Evolutionary conservation across 108 stramenopile genomes (phyloP).

Genomic region (Nitzschia sp.): DNA sequence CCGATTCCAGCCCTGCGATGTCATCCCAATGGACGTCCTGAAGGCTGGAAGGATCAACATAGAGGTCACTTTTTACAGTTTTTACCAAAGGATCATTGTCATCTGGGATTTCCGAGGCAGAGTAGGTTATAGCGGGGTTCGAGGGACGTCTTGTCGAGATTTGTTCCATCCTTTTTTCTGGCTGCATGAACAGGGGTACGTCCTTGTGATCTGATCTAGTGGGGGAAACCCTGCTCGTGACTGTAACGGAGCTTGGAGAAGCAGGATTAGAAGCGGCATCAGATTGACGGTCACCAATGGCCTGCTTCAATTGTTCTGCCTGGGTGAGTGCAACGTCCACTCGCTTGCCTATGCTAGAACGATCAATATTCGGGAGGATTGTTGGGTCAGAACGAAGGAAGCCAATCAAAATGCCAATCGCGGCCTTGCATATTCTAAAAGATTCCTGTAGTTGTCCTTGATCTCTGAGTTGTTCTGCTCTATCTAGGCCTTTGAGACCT

Average conservation of each 20-base stretch:
- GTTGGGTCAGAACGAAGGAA: conserved; percentile 30
- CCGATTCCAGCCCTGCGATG: conserved; percentile 75
- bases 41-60: conserved; percentile 49
- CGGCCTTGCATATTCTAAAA: conserved; percentile 37
- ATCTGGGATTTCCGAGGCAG: not conserved
- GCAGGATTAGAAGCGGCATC: not conserved
- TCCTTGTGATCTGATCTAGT: not conserved
- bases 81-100: conserved; percentile 50
- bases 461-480: conserved; percentile 36
- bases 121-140: no score
- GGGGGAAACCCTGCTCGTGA: not conserved
- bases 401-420: conserved; percentile 40
- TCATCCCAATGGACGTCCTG: conserved; percentile 50
- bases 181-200: no score
- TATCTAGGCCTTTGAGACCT: conserved; percentile 40
- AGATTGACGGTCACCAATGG: not conserved
- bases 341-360: conserved; percentile 25
- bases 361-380: conserved; percentile 5
- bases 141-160: no score
- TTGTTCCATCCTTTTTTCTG: no score
- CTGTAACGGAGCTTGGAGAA: not conserved
- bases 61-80: conserved; percentile 53
- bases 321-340: conserved; percentile 40
- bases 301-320: conserved; percentile 45
- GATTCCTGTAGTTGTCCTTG: conserved; percentile 32